These are phyloP conservation scores for Saturnispora saitoi DNA, from an alignment of 805 yeast genomes.

Conservation along the genomic window DNA sequence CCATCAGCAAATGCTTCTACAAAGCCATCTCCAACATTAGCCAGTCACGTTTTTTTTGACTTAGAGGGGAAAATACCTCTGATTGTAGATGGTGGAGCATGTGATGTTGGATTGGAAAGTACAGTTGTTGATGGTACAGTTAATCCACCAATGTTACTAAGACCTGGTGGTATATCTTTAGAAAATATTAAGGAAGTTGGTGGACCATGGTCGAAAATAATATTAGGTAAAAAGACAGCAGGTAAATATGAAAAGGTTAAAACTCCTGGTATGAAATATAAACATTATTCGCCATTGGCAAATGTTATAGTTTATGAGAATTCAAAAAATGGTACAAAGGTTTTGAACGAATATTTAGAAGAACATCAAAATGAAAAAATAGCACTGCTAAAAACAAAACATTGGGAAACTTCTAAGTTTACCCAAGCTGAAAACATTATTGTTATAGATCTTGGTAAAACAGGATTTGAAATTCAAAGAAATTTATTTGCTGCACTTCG, in stretches of 20 bases:
- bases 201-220: conserved; percentile 50
- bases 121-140: conserved; percentile 90
- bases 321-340: conserved; percentile 35
- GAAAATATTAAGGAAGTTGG: conserved; percentile 65
- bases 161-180: conserved; percentile 90
- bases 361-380: conserved; percentile 25
- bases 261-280: conserved; percentile 98
- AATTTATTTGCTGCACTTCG: conserved; percentile 68
- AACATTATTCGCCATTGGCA: conserved; percentile 90
- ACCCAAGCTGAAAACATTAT: conserved; percentile 3
- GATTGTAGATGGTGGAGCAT: conserved; percentile 85
- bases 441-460: conserved; percentile 31
- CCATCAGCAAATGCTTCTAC: conserved; percentile 98
- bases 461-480: conserved; percentile 58
- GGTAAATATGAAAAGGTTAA: conserved; percentile 60
- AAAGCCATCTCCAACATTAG: conserved; percentile 85
- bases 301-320: conserved; percentile 60
- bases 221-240: conserved; percentile 58
- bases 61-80: conserved; percentile 70
- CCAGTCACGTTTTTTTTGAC: conserved; percentile 78
- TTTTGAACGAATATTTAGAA: conserved; percentile 22
- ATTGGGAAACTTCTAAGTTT: conserved; percentile 24
- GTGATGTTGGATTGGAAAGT: conserved; percentile 84
- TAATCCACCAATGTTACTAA: conserved; percentile 73
- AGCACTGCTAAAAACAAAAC: conserved; percentile 43